Percentiles rank a stretch among this genome's conserved stretches.
Conservation (phyloP, 176 grass and related monocot genomes). For the Poa pratensis region DNA sequence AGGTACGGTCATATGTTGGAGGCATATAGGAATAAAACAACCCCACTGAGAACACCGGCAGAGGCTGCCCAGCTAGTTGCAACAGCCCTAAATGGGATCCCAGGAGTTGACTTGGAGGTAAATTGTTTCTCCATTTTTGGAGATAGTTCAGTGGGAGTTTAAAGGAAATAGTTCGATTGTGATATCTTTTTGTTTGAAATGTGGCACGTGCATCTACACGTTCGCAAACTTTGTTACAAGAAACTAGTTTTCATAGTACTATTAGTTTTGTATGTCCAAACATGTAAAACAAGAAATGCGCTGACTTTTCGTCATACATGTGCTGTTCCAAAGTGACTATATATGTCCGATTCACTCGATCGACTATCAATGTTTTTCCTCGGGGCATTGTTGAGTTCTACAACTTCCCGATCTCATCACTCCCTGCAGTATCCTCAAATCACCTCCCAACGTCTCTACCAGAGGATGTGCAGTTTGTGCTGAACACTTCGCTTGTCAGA, state of each 20-base stretch:
- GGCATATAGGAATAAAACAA: conserved; percentile 16
- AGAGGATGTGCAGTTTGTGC: neutral
- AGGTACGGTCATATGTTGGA: conserved; percentile 38
- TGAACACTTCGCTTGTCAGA: conserved; percentile 14
- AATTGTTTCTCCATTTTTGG: neutral
- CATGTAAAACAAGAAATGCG: neutral
- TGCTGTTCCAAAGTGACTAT: conserved; percentile 20
- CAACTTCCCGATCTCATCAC: conserved; percentile 32
- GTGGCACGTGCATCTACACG: neutral
- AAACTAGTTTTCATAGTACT: neutral
- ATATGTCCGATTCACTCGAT: neutral
- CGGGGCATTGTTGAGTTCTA: conserved; percentile 55
- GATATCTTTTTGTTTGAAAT: neutral
- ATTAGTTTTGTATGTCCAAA: neutral
- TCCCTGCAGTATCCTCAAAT: neutral
- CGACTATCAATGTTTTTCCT: neutral
- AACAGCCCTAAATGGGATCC: conserved; percentile 23
- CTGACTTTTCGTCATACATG: neutral
- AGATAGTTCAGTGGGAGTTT: neutral
- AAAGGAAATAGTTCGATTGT: neutral
- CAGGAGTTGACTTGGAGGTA: conserved; percentile 40
- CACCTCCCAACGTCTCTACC: neutral
- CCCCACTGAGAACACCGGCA: conserved; percentile 30
- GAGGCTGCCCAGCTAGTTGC: conserved; percentile 43
- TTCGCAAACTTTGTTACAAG: neutral